Evolutionary conservation across 352 stramenopile species (phyloP), one percentile per base, ranked within the genome.

Genomic region (Globisporangium okanoganense): DNA sequence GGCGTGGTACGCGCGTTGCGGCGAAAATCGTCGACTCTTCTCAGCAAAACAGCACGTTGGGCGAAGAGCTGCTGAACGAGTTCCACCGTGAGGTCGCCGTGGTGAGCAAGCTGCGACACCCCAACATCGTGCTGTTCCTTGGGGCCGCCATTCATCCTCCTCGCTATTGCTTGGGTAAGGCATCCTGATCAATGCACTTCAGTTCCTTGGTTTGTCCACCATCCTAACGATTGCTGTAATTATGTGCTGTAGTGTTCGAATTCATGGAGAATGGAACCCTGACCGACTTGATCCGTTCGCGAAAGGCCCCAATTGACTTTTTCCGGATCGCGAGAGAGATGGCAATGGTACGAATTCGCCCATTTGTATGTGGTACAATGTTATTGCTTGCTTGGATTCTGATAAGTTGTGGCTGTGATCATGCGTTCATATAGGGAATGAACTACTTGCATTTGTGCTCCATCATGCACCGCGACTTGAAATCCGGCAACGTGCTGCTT

Each of bases 401-500:
- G 25, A 64, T 24, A 27, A 60, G 18, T 24, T 54, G 29, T 38
- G 35, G 8, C 22, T 58, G 18, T 9, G 38, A 33, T 33, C 38
- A 5, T 9, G 18, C 56, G 43, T 14, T 20, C 3, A 49, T 67
- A 2, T 73, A 83, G 82, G 90, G 91, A 51, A 96, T 98, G 90
- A 95, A 96, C 56, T 98, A 98, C 69, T 85, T 97, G 60, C 94
- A 98, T 62, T 71, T 97, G 58, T 90, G 88, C 62, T 97, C 92
- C 16, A 94, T 98, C 47, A 90, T 98, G 72, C 95, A 98, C 70
- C 88, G 95, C 53, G 95, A 98, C 76, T 75, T 98, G 36, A 98
- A 98, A 75, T 97, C 95, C n/a, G 92, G 96, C 24, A 98, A 98
- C 72, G 81, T 98, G 36, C 68, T 96, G 16, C 76, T 96, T 20